Evolutionary conservation across 2,329 filamentous ascomycete species (phyloP), one percentile per base, ranked within the genome.

Genomic region (Aspergillus sp.): DNA sequence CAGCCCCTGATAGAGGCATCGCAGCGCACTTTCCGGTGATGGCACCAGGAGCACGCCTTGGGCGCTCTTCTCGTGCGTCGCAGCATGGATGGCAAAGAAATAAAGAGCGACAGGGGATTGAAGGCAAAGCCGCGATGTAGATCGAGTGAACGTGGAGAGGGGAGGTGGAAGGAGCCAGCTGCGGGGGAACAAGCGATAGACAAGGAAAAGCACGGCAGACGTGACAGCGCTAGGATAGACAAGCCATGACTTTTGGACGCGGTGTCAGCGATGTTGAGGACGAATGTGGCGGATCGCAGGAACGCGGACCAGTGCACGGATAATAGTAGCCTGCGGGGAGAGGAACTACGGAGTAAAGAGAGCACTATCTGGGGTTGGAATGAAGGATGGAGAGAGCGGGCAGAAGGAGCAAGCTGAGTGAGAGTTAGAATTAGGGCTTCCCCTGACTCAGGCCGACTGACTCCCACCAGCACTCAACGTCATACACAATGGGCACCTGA

Each of bases 11-110:
- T 68, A 1, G 69, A 68, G 17, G 68, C 66, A 60, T 72, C 68
- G 46, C 70, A 70, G 41, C 69, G 64, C 23, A 74, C 68, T 46
- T 70, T 70, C 43, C 70, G 66, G 50, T 70, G 64, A 56, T 71
- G 72, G 35, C 72, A 75, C 62, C 66, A 68, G 12, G 64, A 66
- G 44, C 73, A 74, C 1, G 71, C 72, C 21, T 64, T 68, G 11
- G 68, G 65, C 2, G 72, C 68, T 55, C 72, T 64, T 58, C 68
- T 67, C n/a, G 66, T 68, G 23, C 66, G 59, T 43, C 59, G 56
- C 9, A 69, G 44, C 65, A 69, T 67, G 23, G n/a, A 15, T 6
- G 25, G n/a, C n/a, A n/a, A 17, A 31, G 7, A 43, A 40, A n/a
- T n/a, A 31, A n/a, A 7, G 23, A 14, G 27, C 15, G 23, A 43